Conservation (phyloP, 257 asterid species). For the Petunia axillaris region DNA sequence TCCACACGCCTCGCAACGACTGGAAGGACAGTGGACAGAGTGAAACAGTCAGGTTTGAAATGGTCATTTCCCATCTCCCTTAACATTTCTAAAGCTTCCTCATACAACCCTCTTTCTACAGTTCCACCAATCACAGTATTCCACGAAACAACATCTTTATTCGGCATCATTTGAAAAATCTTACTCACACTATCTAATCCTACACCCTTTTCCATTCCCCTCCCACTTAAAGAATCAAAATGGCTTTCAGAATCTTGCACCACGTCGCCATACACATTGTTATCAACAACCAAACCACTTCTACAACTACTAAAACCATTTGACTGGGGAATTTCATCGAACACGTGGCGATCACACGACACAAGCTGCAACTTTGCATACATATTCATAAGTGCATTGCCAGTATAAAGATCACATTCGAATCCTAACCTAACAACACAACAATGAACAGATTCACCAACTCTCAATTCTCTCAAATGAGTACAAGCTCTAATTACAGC, state of each 20-base stretch:
- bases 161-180: slow-evolving; percentile 74
- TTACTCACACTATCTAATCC: slow-evolving; percentile 53
- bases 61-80: slow-evolving; percentile 66
- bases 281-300: slow-evolving; percentile 15
- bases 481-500: slow-evolving; percentile 71
- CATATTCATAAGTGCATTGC: slow-evolving; percentile 89
- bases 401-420: slow-evolving; percentile 74
- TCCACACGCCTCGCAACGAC: slow-evolving; percentile 55
- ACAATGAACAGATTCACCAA: slow-evolving; percentile 81
- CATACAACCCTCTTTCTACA: slow-evolving; percentile 56
- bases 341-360: slow-evolving; percentile 35
- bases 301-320: background rate
- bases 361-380: slow-evolving; percentile 67
- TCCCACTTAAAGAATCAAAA: slow-evolving; percentile 20
- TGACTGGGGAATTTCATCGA: slow-evolving; percentile 52
- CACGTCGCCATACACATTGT: background rate
- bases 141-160: slow-evolving; percentile 84
- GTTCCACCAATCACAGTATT: slow-evolving; percentile 77
- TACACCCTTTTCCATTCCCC: slow-evolving; percentile 37
- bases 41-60: slow-evolving; percentile 76
- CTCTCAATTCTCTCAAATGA: slow-evolving; percentile 59
- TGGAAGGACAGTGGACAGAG: slow-evolving; percentile 78
- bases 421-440: slow-evolving; percentile 66
- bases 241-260: slow-evolving; percentile 25
- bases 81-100: slow-evolving; percentile 61